Evolutionary conservation across 495 filamentous ascomycete species (phyloP).

Genomic region (Penicillium longicatenatum): DNA sequence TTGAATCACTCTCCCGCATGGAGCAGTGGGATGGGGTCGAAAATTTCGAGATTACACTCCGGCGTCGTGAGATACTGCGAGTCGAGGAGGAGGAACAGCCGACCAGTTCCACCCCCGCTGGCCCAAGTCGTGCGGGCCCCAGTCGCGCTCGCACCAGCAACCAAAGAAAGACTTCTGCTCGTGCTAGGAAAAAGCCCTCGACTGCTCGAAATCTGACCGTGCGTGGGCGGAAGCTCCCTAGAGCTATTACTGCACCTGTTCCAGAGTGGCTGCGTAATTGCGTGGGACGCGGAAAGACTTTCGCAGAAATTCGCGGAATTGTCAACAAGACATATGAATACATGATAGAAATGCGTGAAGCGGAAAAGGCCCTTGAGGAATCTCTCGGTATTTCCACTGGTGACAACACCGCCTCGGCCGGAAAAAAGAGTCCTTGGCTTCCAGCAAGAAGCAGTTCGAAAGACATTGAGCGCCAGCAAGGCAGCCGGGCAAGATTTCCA

Average conservation of each 20-base stretch:
- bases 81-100: slow-evolving; percentile 23
- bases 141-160: background rate
- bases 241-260: slow-evolving; percentile 27
- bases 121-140: background rate
- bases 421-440: background rate
- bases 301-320: slow-evolving; percentile 32
- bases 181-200: background rate
- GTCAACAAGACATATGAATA: slow-evolving; percentile 24
- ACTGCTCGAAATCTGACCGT: background rate
- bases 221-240: slow-evolving; percentile 15
- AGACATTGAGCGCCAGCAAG: slow-evolving; percentile 1
- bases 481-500: slow-evolving; percentile 46
- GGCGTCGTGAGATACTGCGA: slow-evolving; percentile 24
- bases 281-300: slow-evolving; percentile 31
- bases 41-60: slow-evolving; percentile 33
- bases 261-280: slow-evolving; percentile 36
- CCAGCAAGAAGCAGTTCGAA: background rate
- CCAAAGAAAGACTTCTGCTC: background rate
- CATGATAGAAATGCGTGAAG: slow-evolving; percentile 13
- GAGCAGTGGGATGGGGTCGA: slow-evolving; percentile 58
- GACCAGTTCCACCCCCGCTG: background rate
- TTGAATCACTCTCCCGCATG: slow-evolving; percentile 57
- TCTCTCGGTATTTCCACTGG: background rate
- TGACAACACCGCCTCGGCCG: background rate
- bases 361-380: slow-evolving; percentile 9